phyloP scores from a whole-genome alignment of 2,329 filamentous ascomycete species.

The Fusarium torulosum region DNA sequence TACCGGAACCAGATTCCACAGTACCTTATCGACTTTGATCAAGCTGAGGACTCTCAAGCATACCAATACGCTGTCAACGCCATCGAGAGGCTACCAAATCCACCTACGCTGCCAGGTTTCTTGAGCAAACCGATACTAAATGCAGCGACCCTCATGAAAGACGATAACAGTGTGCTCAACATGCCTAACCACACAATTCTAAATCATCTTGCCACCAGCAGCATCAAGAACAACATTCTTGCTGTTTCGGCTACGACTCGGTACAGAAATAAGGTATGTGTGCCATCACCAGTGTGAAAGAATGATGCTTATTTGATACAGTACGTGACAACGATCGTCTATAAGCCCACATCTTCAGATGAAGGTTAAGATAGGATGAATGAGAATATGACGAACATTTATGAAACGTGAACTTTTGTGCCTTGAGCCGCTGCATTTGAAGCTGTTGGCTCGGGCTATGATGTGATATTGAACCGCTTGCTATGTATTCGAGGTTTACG shows the following conservation, averaged over 20 bases:
- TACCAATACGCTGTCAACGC: slow-evolving; percentile 82
- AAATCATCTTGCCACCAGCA: slow-evolving; percentile 96
- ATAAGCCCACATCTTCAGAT: slow-evolving; percentile 83
- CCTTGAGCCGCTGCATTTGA: slow-evolving; percentile 12
- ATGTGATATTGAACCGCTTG: slow-evolving; percentile 26
- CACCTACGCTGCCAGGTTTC: slow-evolving; percentile 89
- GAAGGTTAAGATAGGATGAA: slow-evolving; percentile 52
- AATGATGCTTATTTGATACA: slow-evolving; percentile 55
- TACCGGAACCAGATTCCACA: slow-evolving; percentile 83
- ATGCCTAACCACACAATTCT: slow-evolving; percentile 98
- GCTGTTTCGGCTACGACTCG: slow-evolving; percentile 97
- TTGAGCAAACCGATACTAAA: slow-evolving; percentile 95
- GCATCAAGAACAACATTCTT: slow-evolving; percentile 95
- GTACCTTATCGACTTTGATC: slow-evolving; percentile 89
- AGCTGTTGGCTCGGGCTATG: slow-evolving; percentile 11
- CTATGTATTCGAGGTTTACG: slow-evolving; percentile 11
- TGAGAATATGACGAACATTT: slow-evolving; percentile 1
- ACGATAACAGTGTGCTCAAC: slow-evolving; percentile 96
- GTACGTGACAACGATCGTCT: slow-evolving; percentile 98
- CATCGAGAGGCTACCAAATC: slow-evolving; percentile 82
- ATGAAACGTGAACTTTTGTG: neutral
- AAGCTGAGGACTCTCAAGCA: slow-evolving; percentile 79
- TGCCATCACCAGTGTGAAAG: neutral
- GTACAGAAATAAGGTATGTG: slow-evolving; percentile 89
- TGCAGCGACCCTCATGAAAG: slow-evolving; percentile 90